These are phyloP conservation scores for Diaporthe humulicola DNA, from an alignment of 2,329 filamentous ascomycete species.

Conservation along the genomic window DNA sequence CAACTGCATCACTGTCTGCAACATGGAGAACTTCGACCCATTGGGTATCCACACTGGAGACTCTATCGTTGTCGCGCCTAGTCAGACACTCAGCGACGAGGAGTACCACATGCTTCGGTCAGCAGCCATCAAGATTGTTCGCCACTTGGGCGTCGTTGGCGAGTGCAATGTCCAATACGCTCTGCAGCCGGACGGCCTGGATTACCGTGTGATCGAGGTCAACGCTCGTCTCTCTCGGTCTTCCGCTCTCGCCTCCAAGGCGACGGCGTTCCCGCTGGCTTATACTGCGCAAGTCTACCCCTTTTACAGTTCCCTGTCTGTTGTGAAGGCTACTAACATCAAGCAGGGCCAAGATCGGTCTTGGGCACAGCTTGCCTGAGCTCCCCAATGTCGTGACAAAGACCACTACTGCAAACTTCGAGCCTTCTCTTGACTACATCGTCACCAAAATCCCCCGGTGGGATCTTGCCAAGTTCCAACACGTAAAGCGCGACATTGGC, in stretches of 20 bases:
- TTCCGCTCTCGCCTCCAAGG: conserved; percentile 95
- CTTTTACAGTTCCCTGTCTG: not conserved
- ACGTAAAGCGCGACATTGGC: conserved; percentile 97
- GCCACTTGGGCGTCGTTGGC: conserved; percentile 95
- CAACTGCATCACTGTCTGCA: conserved; percentile 99
- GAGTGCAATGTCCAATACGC: conserved; percentile 99
- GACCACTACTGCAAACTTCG: conserved; percentile 98
- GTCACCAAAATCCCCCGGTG: conserved; percentile 99
- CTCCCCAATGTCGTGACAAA: conserved; percentile 98
- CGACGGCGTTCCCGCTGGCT: conserved; percentile 94
- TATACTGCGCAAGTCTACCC: conserved; percentile 77
- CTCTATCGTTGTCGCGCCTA: conserved; percentile 97
- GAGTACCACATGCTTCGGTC: conserved; percentile 99
- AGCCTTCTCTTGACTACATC: conserved; percentile 96
- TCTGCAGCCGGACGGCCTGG: conserved; percentile 91
- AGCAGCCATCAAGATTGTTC: conserved; percentile 96
- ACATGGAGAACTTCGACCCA: conserved; percentile 99
- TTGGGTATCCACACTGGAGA: conserved; percentile 98
- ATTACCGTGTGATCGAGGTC: conserved; percentile 99
- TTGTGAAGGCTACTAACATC: not conserved
- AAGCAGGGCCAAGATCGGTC: conserved; percentile 85
- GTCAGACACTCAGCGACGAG: conserved; percentile 95
- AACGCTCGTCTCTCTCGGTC: conserved; percentile 96
- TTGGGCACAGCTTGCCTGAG: conserved; percentile 94
- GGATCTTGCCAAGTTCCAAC: conserved; percentile 99